Percentiles rank a stretch among this genome's conserved stretches.
Conservation (phyloP, 225 moss, liverwort and hornwort genomes). For the Marchantia polymorpha region DNA sequence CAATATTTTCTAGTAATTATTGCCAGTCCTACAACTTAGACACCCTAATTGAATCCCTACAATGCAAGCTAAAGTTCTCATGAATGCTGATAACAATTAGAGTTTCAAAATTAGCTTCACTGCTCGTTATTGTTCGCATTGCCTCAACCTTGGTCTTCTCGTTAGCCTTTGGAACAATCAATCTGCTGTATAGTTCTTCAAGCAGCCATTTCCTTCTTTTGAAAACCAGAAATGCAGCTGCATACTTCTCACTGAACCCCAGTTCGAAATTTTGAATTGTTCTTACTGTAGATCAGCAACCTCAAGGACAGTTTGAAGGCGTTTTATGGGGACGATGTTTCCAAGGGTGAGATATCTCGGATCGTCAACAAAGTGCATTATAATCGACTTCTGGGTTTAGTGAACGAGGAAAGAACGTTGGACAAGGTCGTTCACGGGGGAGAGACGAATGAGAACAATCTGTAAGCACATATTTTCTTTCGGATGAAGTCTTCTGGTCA, state of each 20-base stretch:
- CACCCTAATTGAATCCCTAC: no score
- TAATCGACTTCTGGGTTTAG: constrained; percentile 49
- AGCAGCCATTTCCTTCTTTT: not conserved
- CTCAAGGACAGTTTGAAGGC: constrained; percentile 39
- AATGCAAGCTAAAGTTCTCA: no score
- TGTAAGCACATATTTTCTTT: constrained; percentile 43
- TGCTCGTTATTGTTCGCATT: no score
- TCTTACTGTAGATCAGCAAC: constrained; percentile 39
- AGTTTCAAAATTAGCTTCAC: no score
- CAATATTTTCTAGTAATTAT: no score
- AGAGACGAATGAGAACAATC: constrained; percentile 46
- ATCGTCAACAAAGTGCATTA: constrained; percentile 56
- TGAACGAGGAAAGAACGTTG: constrained; percentile 55
- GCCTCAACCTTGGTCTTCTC: no score
- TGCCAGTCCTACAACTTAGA: no score
- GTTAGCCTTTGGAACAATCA: no score
- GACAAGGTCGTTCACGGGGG: constrained; percentile 61
- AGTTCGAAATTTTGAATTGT: not conserved
- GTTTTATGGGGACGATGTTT: constrained; percentile 72
- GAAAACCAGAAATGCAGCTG: not conserved
- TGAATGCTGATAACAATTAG: no score
- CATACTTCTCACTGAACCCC: not conserved
- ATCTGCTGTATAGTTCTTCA: no score
- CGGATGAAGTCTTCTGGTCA: no score
- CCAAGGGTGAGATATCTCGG: constrained; percentile 47